Percentiles rank a stretch among this genome's conserved stretches.
These are phyloP conservation scores for Dentipellis fragilis DNA, from an alignment of 768 basidiomycete species.

Conservation along the genomic window DNA sequence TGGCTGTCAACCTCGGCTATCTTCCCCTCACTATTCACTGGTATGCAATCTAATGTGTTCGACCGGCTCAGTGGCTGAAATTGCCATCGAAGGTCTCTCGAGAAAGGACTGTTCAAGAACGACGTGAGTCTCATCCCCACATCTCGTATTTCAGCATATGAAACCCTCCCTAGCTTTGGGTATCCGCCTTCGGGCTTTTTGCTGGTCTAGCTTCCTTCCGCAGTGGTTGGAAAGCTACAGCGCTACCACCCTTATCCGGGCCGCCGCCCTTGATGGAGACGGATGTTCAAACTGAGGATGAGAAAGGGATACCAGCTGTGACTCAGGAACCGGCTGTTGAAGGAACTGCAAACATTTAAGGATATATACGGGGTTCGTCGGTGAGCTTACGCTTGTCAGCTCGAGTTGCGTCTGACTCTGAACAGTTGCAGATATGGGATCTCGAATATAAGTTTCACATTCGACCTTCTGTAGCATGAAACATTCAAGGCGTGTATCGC, in stretches of 20 bases:
- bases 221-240: background rate
- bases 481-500: too few species aligned
- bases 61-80: background rate
- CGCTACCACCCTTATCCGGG: background rate
- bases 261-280: background rate
- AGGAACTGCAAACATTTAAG: background rate
- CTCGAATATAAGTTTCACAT: too few species aligned
- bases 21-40: constrained; percentile 82
- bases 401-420: too few species aligned
- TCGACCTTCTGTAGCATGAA: too few species aligned
- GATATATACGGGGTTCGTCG: too few species aligned
- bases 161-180: background rate
- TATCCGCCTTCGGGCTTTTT: background rate
- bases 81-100: constrained; percentile 6
- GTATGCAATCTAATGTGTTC: constrained; percentile 27
- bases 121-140: constrained; percentile 2
- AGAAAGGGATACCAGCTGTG: background rate
- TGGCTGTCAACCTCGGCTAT: constrained; percentile 63
- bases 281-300: background rate
- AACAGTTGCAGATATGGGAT: too few species aligned
- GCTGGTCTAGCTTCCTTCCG: background rate
- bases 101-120: constrained; percentile 12
- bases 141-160: background rate
- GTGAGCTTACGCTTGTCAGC: too few species aligned
- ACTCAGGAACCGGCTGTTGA: background rate